Evolutionary conservation across 2,329 filamentous ascomycete genomes (phyloP), one percentile per base, ranked within the genome.

Genomic region (Drechslerella dactyloides): DNA sequence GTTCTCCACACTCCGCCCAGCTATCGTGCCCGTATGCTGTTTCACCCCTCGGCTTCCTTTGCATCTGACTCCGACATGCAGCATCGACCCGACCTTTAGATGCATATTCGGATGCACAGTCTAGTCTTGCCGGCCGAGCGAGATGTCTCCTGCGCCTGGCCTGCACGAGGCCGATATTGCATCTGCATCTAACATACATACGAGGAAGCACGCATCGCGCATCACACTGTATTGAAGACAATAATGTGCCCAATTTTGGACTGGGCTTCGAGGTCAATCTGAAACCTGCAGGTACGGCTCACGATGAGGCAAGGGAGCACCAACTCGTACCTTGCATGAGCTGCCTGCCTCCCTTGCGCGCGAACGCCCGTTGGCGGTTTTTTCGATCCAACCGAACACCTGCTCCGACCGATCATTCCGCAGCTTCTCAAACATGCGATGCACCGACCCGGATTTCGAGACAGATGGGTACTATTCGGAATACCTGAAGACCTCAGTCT

Each of bases 251-350:
- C 68, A 65, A 55, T 65, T 72, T 72, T 72, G 60, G 68, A 54
- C 44, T 64, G 68, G 68, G 56, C 50, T 65, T 42, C 59, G 59
- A 72, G 50, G 59, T 72, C 60, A 65, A 65, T 72, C 68, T 72
- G 68, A 72, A 72, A 72, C 68, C 60, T 64, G 68, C 68, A 72
- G 68, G 68, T 65, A 72, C 68, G 66, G 60, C 68, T 72, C 58
- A 72, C 23, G 52, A 57, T 61, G 55, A 56, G 33, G 46, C 65
- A 44, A 63, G n/a, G 64, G 64, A 69, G 56, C 57, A 58, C 37
- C 53, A 30, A 59, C 55, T 50, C 54, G 68, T 72, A 72, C 68
- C 68, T 72, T 72, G 68, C 68, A 72, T 72, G 44, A 63, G 57
- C 57, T 62, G 58, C 65, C 65, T 52, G 50, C 53, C 53, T 59